Conservation (phyloP, 2,329 filamentous ascomycete genomes). For the Botrytis squamosa region DNA sequence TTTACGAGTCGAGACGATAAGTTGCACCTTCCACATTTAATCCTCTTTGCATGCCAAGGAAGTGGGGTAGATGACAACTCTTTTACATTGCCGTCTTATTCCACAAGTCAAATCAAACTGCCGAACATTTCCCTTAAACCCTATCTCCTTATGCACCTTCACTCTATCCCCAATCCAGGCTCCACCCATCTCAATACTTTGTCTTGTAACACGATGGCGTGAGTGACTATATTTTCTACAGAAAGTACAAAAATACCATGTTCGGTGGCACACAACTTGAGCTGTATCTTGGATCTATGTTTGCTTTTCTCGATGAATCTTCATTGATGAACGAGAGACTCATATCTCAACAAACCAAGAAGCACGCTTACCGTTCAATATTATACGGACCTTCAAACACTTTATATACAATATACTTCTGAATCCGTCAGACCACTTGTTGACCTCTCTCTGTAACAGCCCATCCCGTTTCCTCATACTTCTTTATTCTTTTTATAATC, state of each 20-base stretch:
- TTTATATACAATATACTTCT: neutral
- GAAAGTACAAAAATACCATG: neutral
- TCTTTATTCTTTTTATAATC: conserved; percentile 22
- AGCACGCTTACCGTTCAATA: neutral
- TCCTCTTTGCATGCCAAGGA: neutral
- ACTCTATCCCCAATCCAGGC: neutral
- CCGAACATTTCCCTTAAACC: too few species aligned
- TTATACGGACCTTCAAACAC: neutral
- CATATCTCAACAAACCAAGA: fast-evolving
- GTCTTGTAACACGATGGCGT: neutral
- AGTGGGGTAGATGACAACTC: neutral
- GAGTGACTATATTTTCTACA: neutral
- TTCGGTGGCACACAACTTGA: neutral
- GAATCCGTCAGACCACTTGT: neutral
- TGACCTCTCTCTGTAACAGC: neutral
- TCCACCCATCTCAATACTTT: neutral
- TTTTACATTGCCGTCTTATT: neutral
- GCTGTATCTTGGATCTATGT: neutral
- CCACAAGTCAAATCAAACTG: neutral
- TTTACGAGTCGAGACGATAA: neutral
- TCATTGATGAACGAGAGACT: neutral
- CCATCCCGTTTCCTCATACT: neutral
- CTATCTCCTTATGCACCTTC: neutral
- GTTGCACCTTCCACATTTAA: neutral
- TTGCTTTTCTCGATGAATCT: neutral